Evolutionary conservation across 305 asterid genomes (phyloP).

Genomic region (Fraxinus albicans): DNA sequence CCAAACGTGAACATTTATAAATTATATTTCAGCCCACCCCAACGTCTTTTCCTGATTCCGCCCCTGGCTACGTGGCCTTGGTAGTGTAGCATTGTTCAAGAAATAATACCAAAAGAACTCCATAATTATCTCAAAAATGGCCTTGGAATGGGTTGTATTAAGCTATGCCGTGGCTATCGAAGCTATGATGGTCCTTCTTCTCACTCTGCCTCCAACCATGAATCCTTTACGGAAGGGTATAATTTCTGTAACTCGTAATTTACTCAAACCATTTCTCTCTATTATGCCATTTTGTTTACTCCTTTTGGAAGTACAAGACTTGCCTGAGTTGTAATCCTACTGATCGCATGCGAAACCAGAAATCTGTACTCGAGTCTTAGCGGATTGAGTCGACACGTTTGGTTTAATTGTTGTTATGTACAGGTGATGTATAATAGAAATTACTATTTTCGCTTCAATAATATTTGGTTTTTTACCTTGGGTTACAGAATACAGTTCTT

Average conservation of each 20-base stretch:
- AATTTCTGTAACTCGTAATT: conserved; percentile 27
- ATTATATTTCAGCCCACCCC: too few species aligned
- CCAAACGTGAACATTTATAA: too few species aligned
- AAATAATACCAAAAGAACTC: too few species aligned
- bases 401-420: too few species aligned
- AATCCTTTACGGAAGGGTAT: conserved; percentile 37
- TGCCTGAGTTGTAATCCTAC: conserved; percentile 38
- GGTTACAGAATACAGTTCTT: too few species aligned
- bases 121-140: conserved; percentile 25
- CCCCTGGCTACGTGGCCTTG: too few species aligned
- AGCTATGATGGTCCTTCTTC: conserved; percentile 42
- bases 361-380: conserved; percentile 36
- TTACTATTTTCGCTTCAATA: too few species aligned
- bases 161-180: conserved; percentile 39
- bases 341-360: conserved; percentile 43
- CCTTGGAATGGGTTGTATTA: conserved; percentile 50
- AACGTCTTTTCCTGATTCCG: too few species aligned
- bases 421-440: too few species aligned
- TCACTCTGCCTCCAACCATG: conserved; percentile 27
- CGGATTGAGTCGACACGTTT: conserved; percentile 19
- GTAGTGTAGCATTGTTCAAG: too few species aligned
- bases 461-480: too few species aligned
- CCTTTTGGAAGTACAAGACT: conserved; percentile 48
- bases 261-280: conserved; percentile 43
- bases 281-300: conserved; percentile 40